Conservation (phyloP, 306 rosid species). For the Inga oerstediana region DNA sequence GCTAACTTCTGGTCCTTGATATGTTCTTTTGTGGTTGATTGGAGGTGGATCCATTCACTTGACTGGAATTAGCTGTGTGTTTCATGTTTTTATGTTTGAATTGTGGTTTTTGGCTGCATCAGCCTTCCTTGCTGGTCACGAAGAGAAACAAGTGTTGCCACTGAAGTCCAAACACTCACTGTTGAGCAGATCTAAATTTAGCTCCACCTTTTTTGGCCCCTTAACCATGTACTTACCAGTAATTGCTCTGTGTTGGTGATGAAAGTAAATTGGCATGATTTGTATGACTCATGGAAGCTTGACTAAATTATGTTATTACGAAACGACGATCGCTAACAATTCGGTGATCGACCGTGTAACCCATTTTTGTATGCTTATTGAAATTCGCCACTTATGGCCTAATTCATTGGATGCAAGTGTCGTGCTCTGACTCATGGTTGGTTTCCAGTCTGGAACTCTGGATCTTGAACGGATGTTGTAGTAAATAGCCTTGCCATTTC, state of each 20-base stretch:
- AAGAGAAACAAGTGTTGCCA: background rate
- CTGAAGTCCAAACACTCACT: background rate
- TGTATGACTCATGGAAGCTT: conserved; percentile 27
- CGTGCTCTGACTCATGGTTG: background rate
- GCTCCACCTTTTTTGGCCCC: background rate
- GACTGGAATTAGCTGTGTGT: background rate
- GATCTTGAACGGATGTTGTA: conserved; percentile 27
- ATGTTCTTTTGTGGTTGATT: conserved; percentile 12
- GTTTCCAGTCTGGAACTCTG: conserved; percentile 19
- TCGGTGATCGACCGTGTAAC: conserved; percentile 25
- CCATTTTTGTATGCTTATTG: background rate
- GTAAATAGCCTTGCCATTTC: conserved; percentile 2
- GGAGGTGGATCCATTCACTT: conserved; percentile 11
- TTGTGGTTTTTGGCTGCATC: conserved; percentile 9
- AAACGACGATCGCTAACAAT: background rate
- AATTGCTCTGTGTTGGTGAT: conserved; percentile 25
- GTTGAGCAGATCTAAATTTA: conserved; percentile 34
- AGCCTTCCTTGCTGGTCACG: background rate
- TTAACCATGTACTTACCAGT: background rate
- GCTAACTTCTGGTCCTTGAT: background rate
- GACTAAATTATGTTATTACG: background rate
- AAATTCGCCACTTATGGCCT: background rate
- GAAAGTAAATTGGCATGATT: conserved; percentile 15
- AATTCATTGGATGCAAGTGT: conserved; percentile 12
- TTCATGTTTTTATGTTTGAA: background rate